phyloP scores from a whole-genome alignment of 768 basidiomycete species.

The Lactarius quietus region DNA sequence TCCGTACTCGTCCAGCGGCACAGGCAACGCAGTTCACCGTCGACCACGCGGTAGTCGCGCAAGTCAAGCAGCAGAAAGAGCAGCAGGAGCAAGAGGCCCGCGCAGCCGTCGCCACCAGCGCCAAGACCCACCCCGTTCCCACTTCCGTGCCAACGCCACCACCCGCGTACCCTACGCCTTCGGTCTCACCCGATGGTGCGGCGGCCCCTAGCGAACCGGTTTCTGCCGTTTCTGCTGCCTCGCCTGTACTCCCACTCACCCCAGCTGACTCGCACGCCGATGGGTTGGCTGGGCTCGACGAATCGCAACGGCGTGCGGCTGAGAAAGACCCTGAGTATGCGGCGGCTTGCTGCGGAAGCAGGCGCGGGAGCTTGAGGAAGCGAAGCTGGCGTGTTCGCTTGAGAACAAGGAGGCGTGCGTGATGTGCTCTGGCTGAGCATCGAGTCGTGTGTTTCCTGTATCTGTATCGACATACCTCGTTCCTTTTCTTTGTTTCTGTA shows the following conservation, averaged over 20 bases:
- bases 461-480: slow-evolving; percentile 2
- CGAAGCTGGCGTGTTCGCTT: slow-evolving; percentile 75
- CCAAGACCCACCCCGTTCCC: background rate
- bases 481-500: background rate
- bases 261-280: slow-evolving; percentile 23
- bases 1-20: slow-evolving; percentile 90
- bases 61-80: slow-evolving; percentile 48
- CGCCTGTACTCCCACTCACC: slow-evolving; percentile 29
- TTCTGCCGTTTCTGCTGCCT: slow-evolving; percentile 31
- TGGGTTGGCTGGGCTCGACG: slow-evolving; percentile 43
- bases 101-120: background rate
- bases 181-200: slow-evolving; percentile 7
- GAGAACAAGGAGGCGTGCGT: slow-evolving; percentile 94
- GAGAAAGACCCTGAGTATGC: slow-evolving; percentile 71
- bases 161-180: slow-evolving; percentile 6
- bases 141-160: background rate
- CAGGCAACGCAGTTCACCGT: slow-evolving; percentile 98
- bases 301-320: slow-evolving; percentile 50
- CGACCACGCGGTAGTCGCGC: slow-evolving; percentile 73
- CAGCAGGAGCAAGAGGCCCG: slow-evolving; percentile 15
- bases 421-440: slow-evolving; percentile 78
- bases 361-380: slow-evolving; percentile 76
- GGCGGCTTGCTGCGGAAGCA: slow-evolving; percentile 69
- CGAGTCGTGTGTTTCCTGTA: slow-evolving; percentile 1
- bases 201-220: too few species aligned